Conservation (phyloP, 148 eudicot genomes). For the Mesembryanthemum crystallinum region DNA sequence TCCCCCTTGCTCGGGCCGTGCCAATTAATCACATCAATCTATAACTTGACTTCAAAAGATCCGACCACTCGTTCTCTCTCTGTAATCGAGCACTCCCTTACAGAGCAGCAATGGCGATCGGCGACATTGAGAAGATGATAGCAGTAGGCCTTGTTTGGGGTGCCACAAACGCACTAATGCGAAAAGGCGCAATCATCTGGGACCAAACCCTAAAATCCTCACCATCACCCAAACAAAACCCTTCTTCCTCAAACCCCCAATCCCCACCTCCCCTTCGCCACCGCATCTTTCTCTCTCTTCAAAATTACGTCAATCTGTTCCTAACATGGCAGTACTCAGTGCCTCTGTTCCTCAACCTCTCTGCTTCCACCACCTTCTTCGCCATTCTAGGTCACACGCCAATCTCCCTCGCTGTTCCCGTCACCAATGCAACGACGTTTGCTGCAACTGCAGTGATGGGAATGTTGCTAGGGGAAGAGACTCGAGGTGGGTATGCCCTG, state of each 20-base stretch:
- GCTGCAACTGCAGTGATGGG: conserved; percentile 80
- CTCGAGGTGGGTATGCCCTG: conserved; percentile 42
- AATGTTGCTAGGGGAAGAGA: conserved; percentile 57
- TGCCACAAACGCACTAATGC: conserved; percentile 73
- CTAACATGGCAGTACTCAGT: conserved; percentile 71
- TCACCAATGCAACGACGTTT: conserved; percentile 84
- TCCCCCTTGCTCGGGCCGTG: too few relatives aligned
- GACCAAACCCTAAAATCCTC: conserved; percentile 42
- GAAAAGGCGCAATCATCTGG: conserved; percentile 63
- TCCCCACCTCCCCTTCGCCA: conserved; percentile 2
- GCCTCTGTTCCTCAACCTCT: conserved; percentile 66
- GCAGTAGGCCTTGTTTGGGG: conserved; percentile 87
- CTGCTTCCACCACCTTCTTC: conserved; percentile 82
- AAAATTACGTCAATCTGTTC: conserved; percentile 52
- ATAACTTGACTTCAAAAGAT: too few relatives aligned
- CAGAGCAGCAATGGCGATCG: conserved; percentile 30
- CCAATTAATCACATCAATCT: too few relatives aligned
- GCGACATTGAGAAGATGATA: conserved; percentile 73
- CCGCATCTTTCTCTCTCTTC: conserved; percentile 33
- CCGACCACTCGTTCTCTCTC: too few relatives aligned
- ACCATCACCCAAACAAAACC: conserved; percentile 24
- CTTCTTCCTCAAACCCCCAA: conserved; percentile 28
- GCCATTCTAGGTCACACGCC: conserved; percentile 59
- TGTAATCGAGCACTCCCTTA: not conserved
- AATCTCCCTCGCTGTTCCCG: conserved; percentile 80